Percentiles rank a stretch among this genome's conserved stretches.
phyloP scores from a whole-genome alignment of 768 basidiomycete genomes.

The Melanogaster broomeanus region DNA sequence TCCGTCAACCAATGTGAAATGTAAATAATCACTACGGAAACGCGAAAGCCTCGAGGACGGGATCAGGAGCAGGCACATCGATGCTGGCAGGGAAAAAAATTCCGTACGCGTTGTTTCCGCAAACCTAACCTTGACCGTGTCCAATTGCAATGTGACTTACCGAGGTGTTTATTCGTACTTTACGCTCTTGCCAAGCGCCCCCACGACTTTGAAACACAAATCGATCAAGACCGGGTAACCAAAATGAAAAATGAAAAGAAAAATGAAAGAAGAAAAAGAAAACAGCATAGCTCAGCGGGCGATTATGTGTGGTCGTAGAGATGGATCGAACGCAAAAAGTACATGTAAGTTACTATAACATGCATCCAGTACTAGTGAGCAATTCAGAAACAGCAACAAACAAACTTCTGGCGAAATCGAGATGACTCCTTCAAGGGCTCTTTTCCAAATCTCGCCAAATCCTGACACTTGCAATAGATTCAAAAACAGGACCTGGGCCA shows the following conservation, averaged over 20 bases:
- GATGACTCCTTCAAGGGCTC: conserved; percentile 5
- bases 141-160: conserved; percentile 12
- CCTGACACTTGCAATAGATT: background rate
- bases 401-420: background rate
- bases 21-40: conserved; percentile 22
- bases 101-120: conserved; percentile 25
- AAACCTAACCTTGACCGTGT: conserved; percentile 35
- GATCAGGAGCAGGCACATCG: conserved; percentile 24
- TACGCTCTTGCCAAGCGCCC: conserved; percentile 10
- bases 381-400: conserved; percentile 40
- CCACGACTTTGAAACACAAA: no score
- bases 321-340: no score
- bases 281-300: no score
- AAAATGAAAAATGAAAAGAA: no score
- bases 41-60: conserved; percentile 37
- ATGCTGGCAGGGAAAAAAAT: conserved; percentile 27
- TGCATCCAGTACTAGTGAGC: no score
- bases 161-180: conserved; percentile 14
- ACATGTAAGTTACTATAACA: no score
- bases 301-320: no score
- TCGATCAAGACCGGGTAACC: no score
- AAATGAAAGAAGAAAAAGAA: no score
- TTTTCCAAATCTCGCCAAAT: no score
- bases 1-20: conserved; percentile 15
- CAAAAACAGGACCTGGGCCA: no score